Conservation (phyloP, 306 rosid species). For the Luffa aegyptiaca region DNA sequence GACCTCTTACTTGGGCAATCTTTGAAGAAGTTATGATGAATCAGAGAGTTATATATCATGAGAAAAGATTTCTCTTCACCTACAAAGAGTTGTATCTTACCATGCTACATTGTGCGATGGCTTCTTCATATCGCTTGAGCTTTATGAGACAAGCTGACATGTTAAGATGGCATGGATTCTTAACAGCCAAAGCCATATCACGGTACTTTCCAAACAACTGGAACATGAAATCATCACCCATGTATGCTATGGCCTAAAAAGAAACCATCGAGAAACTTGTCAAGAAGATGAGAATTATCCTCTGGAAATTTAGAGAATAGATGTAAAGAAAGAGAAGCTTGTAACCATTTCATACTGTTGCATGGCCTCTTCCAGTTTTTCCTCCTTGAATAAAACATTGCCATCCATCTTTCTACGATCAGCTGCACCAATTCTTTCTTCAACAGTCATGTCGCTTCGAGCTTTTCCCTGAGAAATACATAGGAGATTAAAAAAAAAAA, state of each 20-base stretch:
- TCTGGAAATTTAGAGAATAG: neutral
- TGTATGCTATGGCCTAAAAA: conserved; percentile 74
- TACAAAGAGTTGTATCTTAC: conserved; percentile 29
- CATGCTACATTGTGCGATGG: conserved; percentile 69
- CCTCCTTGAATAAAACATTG: conserved; percentile 72
- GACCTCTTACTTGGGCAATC: neutral
- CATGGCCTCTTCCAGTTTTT: conserved; percentile 94
- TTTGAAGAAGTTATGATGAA: neutral
- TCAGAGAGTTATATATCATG: neutral
- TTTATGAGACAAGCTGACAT: conserved; percentile 79
- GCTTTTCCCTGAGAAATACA: conserved; percentile 52
- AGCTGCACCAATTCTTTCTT: conserved; percentile 87
- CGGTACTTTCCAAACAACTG: conserved; percentile 85
- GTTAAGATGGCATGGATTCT: conserved; percentile 97
- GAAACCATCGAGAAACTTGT: conserved; percentile 13
- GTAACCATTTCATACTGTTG: conserved; percentile 97
- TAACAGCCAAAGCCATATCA: conserved; percentile 91
- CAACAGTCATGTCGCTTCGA: conserved; percentile 91
- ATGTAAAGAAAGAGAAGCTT: conserved; percentile 25
- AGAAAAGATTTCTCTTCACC: neutral
- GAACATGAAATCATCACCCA: conserved; percentile 97
- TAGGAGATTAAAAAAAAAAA: neutral
- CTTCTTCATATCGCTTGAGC: conserved; percentile 80
- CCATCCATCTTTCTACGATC: conserved; percentile 92
- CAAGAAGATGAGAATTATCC: neutral